Base-by-base conservation (phyloP, 140 eudicot species). In the Ambrosia hybrid region DNA sequence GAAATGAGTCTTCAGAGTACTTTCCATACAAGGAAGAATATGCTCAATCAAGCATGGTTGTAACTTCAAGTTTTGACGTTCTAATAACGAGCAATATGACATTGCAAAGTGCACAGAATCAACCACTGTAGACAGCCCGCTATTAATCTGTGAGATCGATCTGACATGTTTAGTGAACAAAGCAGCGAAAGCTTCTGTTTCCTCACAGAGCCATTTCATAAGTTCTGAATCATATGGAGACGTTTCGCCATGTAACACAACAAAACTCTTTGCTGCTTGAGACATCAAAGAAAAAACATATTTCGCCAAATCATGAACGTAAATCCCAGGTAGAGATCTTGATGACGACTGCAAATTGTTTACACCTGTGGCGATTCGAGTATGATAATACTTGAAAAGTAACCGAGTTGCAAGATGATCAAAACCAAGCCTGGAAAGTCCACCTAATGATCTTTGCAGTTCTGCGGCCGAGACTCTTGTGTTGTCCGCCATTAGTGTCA, bases 351-450 rank as follows among this genome's bases (percentile, higher is more conserved):
- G 84, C 51, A 90, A 41, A 45, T 77, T 59, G 43, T 57, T 73
- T 45, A 79, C 78, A 55, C 88, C 81, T 5, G 81, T 74, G 4
- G 73, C 65, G 70, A 90, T 87, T 3, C 88, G 86, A 9, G 52
- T 55, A 71, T 82, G 85, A 75, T 87, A 90, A 65, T 87, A 85
- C 46, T 83, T 81, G 30, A 90, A 78, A 71, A 90, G 53, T 59
- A 90, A 79, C n/a, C 83, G 80, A 14, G 86, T 85, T 38, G 91
- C 89, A 69, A 81, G 86, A 63, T 83, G 74, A 75, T 63, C 79
- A 14, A 85, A 79, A 51, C 89, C 91, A 21, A 90, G 91, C 62
- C 83, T 67, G 71, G 91, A 79, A 63, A 90, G 87, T 76, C 97
- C 91, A 17, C 65, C n/a, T 76, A 87, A 76, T 43, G 89, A 85